Conservation (phyloP, 768 basidiomycete species). For the Boletus rubescentipes region DNA sequence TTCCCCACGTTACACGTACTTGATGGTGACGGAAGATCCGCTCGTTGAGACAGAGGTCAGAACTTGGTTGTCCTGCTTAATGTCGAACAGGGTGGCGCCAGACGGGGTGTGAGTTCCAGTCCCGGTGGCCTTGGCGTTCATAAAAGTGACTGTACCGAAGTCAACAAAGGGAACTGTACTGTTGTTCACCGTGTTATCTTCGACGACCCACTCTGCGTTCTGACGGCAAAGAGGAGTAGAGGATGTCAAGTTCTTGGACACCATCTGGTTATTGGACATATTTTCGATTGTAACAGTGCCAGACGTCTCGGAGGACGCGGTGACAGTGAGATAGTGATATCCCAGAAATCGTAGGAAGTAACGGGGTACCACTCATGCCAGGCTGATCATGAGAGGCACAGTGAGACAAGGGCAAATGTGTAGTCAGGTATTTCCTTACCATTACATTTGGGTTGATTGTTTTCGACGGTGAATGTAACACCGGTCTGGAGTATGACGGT, state of each 20-base stretch:
- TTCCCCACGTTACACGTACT: not conserved
- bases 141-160: conserved; percentile 7
- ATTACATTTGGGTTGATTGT: not conserved
- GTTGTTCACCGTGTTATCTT: not conserved
- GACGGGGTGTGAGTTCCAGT: not conserved
- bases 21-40: not conserved
- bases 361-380: conserved; percentile 13
- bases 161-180: not conserved
- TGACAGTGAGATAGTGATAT: not conserved
- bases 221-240: conserved; percentile 1
- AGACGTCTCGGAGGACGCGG: not conserved
- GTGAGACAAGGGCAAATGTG: not conserved
- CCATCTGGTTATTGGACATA: not conserved
- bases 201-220: conserved; percentile 13
- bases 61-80: not conserved
- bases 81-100: not conserved
- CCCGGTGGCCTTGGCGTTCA: not conserved
- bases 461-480: not conserved
- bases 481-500: not conserved
- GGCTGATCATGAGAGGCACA: not conserved
- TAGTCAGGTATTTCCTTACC: not conserved
- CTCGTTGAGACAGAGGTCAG: not conserved
- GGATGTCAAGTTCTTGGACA: not conserved
- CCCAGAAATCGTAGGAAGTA: not conserved
- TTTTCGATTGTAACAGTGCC: conserved; percentile 1